phyloP scores from a whole-genome alignment of 23 red algal species.

The Gracilaria vermiculophylla region DNA sequence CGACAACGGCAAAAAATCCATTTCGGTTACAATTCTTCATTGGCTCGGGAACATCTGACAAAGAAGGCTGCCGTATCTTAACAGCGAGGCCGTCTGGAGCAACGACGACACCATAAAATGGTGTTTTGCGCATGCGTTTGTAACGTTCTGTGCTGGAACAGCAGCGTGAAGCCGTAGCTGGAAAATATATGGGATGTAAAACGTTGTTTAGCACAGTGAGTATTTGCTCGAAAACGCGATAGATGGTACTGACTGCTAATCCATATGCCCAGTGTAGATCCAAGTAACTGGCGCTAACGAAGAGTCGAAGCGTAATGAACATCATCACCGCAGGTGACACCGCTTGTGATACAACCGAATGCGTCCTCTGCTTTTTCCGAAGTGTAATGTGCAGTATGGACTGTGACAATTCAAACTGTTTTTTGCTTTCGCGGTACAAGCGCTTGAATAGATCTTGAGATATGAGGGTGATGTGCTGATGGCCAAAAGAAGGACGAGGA shows the following conservation, averaged over 20 bases:
- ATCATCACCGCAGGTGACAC: neutral
- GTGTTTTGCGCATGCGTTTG: neutral
- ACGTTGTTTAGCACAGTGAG: neutral
- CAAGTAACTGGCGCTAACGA: constrained; percentile 2
- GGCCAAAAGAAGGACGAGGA: neutral
- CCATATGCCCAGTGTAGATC: constrained; percentile 21
- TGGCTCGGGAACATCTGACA: neutral
- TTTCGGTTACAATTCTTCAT: constrained; percentile 24
- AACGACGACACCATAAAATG: constrained; percentile 4
- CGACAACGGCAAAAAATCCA: neutral
- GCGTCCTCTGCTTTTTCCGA: neutral
- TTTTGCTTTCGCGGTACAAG: neutral
- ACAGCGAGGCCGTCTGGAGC: constrained; percentile 13
- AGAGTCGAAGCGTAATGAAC: neutral
- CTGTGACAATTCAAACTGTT: neutral
- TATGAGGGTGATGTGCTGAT: neutral
- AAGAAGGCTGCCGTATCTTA: neutral
- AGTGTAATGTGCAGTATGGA: neutral
- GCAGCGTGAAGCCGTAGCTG: neutral
- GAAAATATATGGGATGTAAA: neutral
- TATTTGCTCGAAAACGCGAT: neutral
- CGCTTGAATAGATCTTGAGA: neutral
- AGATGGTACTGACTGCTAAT: neutral
- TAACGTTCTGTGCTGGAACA: neutral
- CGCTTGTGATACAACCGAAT: neutral